These are phyloP conservation scores for Eleusine coracana DNA, from an alignment of 176 grass and related monocot species.

Conservation along the genomic window DNA sequence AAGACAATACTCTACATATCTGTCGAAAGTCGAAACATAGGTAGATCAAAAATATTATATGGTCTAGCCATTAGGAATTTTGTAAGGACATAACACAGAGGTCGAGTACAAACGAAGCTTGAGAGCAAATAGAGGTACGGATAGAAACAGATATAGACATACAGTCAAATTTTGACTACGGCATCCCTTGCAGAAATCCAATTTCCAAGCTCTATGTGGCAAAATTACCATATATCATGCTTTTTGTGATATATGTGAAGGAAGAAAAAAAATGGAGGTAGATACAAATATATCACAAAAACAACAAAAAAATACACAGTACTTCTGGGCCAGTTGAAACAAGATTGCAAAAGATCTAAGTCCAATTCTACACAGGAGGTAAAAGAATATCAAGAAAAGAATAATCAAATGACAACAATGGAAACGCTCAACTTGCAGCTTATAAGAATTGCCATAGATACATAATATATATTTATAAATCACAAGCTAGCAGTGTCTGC, in stretches of 20 bases:
- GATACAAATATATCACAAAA: no score
- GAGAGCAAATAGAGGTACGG: neutral
- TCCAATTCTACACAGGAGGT: constrained; percentile 53
- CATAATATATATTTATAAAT: constrained; percentile 63
- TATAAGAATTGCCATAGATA: constrained; percentile 66
- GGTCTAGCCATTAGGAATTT: neutral
- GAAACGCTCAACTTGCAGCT: constrained; percentile 52
- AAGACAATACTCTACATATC: constrained; percentile 18
- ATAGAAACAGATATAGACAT: neutral
- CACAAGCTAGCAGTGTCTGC: constrained; percentile 50
- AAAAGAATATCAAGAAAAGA: constrained; percentile 43
- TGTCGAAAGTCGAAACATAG: neutral
- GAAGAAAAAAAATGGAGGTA: no score
- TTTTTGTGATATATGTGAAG: no score
- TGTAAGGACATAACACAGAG: neutral
- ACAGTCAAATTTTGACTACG: neutral
- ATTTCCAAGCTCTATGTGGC: constrained; percentile 20
- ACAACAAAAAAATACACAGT: no score
- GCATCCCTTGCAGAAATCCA: neutral
- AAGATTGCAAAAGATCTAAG: neutral
- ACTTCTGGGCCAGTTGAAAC: no score
- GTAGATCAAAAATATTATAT: constrained; percentile 16
- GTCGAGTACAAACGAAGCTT: neutral
- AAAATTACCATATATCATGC: constrained; percentile 16
- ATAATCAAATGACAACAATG: constrained; percentile 48